Percentiles rank a stretch among this genome's conserved stretches.
Evolutionary conservation across 805 yeast species (phyloP).

Genomic region (Millerozyma miso): DNA sequence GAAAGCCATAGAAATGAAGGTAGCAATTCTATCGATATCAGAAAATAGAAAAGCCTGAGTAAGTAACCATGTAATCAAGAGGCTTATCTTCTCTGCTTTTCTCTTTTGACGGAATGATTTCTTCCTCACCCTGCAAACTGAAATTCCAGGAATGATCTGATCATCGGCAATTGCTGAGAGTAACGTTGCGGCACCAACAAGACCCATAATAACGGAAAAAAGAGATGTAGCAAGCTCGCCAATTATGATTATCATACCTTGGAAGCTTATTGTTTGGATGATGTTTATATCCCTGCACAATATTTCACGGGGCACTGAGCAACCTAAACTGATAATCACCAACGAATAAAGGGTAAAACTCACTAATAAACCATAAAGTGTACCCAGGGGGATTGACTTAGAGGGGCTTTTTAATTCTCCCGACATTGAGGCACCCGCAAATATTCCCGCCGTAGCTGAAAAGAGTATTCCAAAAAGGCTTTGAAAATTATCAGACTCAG

Average conservation of each 20-base stretch:
- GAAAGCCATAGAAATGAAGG: slow-evolving; percentile 95
- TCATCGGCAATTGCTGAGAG: slow-evolving; percentile 90
- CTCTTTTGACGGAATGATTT: slow-evolving; percentile 38
- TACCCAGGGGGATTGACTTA: slow-evolving; percentile 88
- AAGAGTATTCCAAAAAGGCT: slow-evolving; percentile 92
- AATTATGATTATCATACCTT: slow-evolving; percentile 61
- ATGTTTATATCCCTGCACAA: slow-evolving; percentile 78
- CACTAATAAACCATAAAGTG: slow-evolving; percentile 72
- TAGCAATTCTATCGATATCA: slow-evolving; percentile 90
- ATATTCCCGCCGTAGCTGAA: slow-evolving; percentile 97
- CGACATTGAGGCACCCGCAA: slow-evolving; percentile 99
- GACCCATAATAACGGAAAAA: slow-evolving; percentile 91
- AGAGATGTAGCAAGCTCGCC: slow-evolving; percentile 94
- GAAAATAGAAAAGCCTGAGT: slow-evolving; percentile 85
- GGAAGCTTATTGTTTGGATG: slow-evolving; percentile 73
- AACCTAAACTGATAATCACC: slow-evolving; percentile 81
- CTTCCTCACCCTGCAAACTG: slow-evolving; percentile 41
- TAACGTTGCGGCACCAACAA: slow-evolving; percentile 91
- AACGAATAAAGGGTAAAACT: slow-evolving; percentile 73
- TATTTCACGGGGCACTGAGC: slow-evolving; percentile 74
- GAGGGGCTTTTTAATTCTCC: slow-evolving; percentile 89
- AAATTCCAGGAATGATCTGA: slow-evolving; percentile 75
- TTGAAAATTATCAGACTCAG: slow-evolving; percentile 63
- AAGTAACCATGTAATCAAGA: slow-evolving; percentile 72
- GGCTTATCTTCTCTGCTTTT: slow-evolving; percentile 61